A percentile compares a stretch with the other conserved stretches of the same genome.
phyloP scores from a whole-genome alignment of 2,329 filamentous ascomycete species.

The Sporothrix globosa region DNA sequence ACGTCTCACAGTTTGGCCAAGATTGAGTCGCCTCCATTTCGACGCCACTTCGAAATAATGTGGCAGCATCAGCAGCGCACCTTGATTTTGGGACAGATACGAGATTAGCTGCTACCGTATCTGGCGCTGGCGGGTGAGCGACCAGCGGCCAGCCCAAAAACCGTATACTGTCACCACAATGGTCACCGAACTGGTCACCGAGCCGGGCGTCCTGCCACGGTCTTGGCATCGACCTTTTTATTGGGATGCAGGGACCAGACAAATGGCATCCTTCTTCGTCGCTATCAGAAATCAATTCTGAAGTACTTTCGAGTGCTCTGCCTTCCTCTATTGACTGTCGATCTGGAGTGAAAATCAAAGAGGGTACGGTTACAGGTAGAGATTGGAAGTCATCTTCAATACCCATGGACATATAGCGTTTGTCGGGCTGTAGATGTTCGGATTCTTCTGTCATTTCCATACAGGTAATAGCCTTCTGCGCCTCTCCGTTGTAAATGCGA shows the following conservation, averaged over 20 bases:
- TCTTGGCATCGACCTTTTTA: not conserved
- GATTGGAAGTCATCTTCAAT: not conserved
- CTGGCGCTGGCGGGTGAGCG: not conserved
- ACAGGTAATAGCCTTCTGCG: not conserved
- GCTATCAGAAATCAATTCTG: constrained; percentile 54
- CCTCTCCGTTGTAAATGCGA: not conserved
- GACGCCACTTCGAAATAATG: not conserved
- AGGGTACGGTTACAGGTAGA: not conserved
- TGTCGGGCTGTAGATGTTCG: not conserved
- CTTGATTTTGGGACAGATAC: not conserved
- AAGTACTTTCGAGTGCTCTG: not conserved
- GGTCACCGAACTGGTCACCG: not conserved
- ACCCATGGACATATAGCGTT: not conserved
- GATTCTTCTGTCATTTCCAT: constrained; percentile 13
- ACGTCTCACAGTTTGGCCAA: too few species aligned
- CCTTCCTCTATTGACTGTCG: not conserved
- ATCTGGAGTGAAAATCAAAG: not conserved
- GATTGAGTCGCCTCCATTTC: not conserved
- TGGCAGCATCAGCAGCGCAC: not conserved
- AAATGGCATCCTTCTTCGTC: constrained; percentile 47
- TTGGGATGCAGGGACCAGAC: not conserved
- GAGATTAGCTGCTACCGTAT: not conserved
- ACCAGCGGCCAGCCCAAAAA: not conserved
- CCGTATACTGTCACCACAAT: not conserved
- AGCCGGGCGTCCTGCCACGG: not conserved